These are phyloP conservation scores for Pythium oligandrum DNA, from an alignment of 352 stramenopile genomes.

Conservation along the genomic window DNA sequence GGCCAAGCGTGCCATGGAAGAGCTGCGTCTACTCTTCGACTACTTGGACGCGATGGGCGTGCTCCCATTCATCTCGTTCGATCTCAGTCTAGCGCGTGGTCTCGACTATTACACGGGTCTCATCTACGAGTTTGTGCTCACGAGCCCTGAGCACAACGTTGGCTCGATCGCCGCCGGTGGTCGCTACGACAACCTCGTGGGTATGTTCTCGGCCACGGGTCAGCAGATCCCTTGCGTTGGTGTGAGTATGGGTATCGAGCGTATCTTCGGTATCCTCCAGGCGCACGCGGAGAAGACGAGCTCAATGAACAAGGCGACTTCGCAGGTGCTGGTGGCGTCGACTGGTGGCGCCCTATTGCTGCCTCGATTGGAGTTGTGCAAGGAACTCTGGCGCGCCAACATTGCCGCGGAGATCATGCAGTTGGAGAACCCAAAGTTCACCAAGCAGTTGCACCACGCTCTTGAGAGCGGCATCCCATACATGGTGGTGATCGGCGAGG, in stretches of 20 bases:
- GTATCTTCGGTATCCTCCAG: constrained; percentile 98
- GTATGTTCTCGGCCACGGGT: constrained; percentile 94
- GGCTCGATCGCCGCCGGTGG: constrained; percentile 97
- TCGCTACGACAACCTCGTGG: constrained; percentile 98
- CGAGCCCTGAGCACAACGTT: constrained; percentile 85
- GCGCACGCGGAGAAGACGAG: constrained; percentile 76
- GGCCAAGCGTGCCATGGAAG: constrained; percentile 82
- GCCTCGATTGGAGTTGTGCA: constrained; percentile 67
- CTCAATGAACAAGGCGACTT: constrained; percentile 26
- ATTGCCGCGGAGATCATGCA: constrained; percentile 96
- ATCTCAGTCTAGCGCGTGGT: constrained; percentile 95
- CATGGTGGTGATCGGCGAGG: constrained; percentile 96
- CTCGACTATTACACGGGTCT: constrained; percentile 99
- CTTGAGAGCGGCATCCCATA: constrained; percentile 94
- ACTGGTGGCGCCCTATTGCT: constrained; percentile 71
- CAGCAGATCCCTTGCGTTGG: constrained; percentile 97
- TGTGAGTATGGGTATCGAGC: constrained; percentile 98
- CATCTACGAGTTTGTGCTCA: constrained; percentile 99
- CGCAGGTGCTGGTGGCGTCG: constrained; percentile 94
- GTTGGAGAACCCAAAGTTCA: constrained; percentile 96
- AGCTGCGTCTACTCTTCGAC: constrained; percentile 94
- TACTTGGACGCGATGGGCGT: constrained; percentile 97
- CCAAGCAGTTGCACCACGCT: constrained; percentile 95
- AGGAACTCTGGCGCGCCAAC: constrained; percentile 86
- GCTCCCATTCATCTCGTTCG: constrained; percentile 93